A percentile compares a stretch with the other conserved stretches of the same genome.
Conservation (phyloP, 257 asterid species). For the Solanum chiquidenum region DNA sequence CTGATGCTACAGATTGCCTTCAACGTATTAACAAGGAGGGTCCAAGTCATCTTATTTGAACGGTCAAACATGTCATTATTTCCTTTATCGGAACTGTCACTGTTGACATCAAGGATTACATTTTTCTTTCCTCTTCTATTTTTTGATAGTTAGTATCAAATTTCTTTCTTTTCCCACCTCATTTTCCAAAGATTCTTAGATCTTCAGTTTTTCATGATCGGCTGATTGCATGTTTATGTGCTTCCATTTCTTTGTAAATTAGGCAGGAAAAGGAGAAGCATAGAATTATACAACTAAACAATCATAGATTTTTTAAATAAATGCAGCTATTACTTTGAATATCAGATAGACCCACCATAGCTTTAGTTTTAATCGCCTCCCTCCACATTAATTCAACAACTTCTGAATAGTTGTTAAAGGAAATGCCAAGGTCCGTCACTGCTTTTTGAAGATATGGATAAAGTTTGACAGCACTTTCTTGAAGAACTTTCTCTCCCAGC, state of each 20-base stretch:
- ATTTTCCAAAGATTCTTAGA: not conserved
- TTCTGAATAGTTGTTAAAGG: conserved; percentile 1
- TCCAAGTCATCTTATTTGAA: not conserved
- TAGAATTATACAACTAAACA: not conserved
- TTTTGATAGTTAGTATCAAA: not conserved
- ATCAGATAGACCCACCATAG: conserved; percentile 2
- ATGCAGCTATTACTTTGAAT: not conserved
- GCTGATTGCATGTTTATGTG: not conserved
- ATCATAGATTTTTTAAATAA: not conserved
- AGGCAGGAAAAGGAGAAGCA: not conserved
- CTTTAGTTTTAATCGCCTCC: not conserved
- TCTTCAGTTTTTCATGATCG: not conserved
- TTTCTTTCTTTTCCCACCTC: not conserved
- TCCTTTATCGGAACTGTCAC: not conserved
- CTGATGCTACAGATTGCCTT: not conserved
- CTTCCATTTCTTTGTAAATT: not conserved
- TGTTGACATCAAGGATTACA: not conserved
- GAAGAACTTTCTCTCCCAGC: conserved; percentile 12
- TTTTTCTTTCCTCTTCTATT: not conserved
- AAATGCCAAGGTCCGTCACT: not conserved
- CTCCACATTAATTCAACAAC: not conserved
- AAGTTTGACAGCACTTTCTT: conserved; percentile 2
- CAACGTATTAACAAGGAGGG: not conserved
- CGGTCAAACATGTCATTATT: not conserved
- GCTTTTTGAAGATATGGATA: not conserved